phyloP scores from a whole-genome alignment of 768 basidiomycete genomes.

The Gymnopilus junonius region DNA sequence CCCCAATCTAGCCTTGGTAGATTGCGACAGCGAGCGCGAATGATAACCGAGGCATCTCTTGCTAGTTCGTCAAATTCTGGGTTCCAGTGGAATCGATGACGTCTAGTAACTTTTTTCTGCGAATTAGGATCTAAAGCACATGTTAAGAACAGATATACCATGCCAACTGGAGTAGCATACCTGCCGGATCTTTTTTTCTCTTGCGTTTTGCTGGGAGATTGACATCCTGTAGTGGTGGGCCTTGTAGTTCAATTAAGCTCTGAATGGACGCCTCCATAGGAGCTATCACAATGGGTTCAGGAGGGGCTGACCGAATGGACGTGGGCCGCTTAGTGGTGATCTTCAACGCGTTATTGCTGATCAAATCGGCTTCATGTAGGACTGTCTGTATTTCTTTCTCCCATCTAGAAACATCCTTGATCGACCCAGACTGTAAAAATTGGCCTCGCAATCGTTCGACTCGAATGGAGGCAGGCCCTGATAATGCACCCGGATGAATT shows the following conservation, averaged over 20 bases:
- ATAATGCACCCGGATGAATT: conserved; percentile 58
- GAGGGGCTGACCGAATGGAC: conserved; percentile 22
- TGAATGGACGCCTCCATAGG: conserved; percentile 26
- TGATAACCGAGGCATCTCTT: conserved; percentile 81
- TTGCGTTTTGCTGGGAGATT: conserved; percentile 25
- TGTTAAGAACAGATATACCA: background rate
- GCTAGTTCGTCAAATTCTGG: conserved; percentile 88
- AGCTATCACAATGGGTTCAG: conserved; percentile 13
- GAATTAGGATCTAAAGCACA: conserved; percentile 24
- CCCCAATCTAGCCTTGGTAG: conserved; percentile 67
- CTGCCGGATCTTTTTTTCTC: conserved; percentile 19
- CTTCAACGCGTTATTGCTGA: conserved; percentile 48
- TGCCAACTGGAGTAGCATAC: background rate
- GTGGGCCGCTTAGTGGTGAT: conserved; percentile 28
- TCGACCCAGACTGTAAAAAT: conserved; percentile 62
- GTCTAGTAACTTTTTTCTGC: conserved; percentile 52
- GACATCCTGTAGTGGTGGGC: conserved; percentile 26
- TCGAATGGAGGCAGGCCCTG: conserved; percentile 50
- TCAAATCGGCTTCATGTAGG: conserved; percentile 57
- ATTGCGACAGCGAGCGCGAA: conserved; percentile 75
- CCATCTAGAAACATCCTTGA: conserved; percentile 59
- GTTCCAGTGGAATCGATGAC: conserved; percentile 83
- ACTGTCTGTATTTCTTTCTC: conserved; percentile 61
- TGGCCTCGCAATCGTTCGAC: conserved; percentile 57
- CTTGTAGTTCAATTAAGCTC: conserved; percentile 31